Evolutionary conservation across 2,329 filamentous ascomycete genomes (phyloP).

Genomic region (Aspergillus sp.): DNA sequence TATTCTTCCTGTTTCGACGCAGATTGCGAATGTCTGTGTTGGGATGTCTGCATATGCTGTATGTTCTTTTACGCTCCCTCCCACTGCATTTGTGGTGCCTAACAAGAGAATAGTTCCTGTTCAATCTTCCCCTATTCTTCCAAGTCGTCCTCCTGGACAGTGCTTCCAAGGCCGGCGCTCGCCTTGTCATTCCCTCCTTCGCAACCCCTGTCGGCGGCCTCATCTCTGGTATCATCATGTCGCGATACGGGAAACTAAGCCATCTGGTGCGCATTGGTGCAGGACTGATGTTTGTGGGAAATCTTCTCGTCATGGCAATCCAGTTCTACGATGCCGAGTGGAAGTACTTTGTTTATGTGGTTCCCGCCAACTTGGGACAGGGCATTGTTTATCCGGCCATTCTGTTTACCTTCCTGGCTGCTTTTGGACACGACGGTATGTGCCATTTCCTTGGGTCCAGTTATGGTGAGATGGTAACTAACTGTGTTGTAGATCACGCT

Average conservation of each 20-base stretch:
- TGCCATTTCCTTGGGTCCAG: neutral
- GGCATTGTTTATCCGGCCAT: conserved; percentile 50
- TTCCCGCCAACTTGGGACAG: conserved; percentile 49
- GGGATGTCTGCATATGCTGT: conserved; percentile 64
- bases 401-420: conserved; percentile 62
- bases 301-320: conserved; percentile 41
- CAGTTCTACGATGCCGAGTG: conserved; percentile 43
- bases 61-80: conserved; percentile 26
- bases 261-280: conserved; percentile 42
- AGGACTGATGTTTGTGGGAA: conserved; percentile 46
- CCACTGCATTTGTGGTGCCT: neutral
- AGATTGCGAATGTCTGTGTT: conserved; percentile 60
- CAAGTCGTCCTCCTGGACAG: conserved; percentile 44
- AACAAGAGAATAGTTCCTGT: conserved; percentile 41
- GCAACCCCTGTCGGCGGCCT: conserved; percentile 47
- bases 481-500: conserved; percentile 53
- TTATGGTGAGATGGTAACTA: neutral
- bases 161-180: conserved; percentile 45
- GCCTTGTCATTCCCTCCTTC: conserved; percentile 47
- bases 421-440: conserved; percentile 61
- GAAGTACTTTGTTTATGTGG: conserved; percentile 48
- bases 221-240: conserved; percentile 48
- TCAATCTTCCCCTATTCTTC: conserved; percentile 48
- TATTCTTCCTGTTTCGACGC: conserved; percentile 54
- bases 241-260: conserved; percentile 46